Evolutionary conservation across 2,329 filamentous ascomycete species (phyloP), one percentile per base, ranked within the genome.

Genomic region (Trichoderma arundinaceum): DNA sequence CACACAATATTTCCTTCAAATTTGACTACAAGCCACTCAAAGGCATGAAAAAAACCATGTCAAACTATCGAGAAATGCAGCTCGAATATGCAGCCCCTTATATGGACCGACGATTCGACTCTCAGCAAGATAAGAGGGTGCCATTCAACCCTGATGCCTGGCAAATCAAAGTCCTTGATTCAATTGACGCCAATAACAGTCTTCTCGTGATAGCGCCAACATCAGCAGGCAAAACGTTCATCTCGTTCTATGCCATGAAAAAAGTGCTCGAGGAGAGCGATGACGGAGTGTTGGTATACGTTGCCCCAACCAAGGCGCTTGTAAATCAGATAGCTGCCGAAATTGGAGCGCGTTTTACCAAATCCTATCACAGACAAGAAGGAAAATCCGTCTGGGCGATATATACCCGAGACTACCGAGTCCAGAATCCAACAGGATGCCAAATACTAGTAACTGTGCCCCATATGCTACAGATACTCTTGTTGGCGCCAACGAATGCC

Each of bases 271-370:
- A 90, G 72, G 83, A 83, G 4, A 86, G 86, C 68, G 85, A 94
- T 67, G 86, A 92, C 56, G 88, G 86, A 2, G 83, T 94, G 2
- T 77, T 94, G 7, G 88, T 94, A 0, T 94, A 94, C 69, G 89
- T 94, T 6, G 91, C 90, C 0, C 91, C 91, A 0, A 94, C 91
- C 0, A 94, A 94, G 73, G 90, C 92, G 3, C 80, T 94, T 10
- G 90, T 94, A 66, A 94, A 94, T 73, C 91, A 94, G 74, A 93
- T 94, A 69, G 91, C 90, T 1, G 91, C 91, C 1, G 91, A 94
- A 76, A 82, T 94, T 15, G 87, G 92, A 73, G 90, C 87, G 5
- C 84, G 90, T 5, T 94, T 92, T 72, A 86, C 84, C 0, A 94
- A 94, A 76, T 80, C 77, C 1, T 87, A 88, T 74, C 81, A 81